Base-by-base conservation (phyloP, 2,329 filamentous ascomycete species). In the Podosphaera xanthii region DNA sequence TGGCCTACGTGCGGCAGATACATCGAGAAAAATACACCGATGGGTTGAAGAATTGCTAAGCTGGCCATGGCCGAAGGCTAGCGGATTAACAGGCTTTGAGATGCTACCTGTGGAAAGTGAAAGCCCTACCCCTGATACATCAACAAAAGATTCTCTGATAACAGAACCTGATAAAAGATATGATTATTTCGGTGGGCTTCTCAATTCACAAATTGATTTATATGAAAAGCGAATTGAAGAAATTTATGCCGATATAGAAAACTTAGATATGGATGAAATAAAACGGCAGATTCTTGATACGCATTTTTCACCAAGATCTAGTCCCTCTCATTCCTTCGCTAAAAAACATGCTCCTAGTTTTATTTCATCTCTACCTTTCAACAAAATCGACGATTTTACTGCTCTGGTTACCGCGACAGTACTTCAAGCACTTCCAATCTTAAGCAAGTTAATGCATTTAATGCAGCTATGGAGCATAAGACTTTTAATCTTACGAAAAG, bases 371-470 rank as follows among this genome's bases (percentile, higher is more conserved):
- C 8, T 34, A 38, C 46, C 52, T 4, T 86, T 86, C 70, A 79
- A 78, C 62, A 82, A 79, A 61, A 80, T 97, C 75, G 89, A 92
- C 65, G 92, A 97, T 70, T 81, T 95, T 66, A 90, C 88, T 7
- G 87, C 91, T 33, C 78, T 97, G 54, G 79, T 97, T 60, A 96
- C 92, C 0, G 87, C 90, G 35, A 94, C 91, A 40, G 86, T 95
- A 22, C 73, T 98, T n/a, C 87, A 92, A 67, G 82, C 88, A 2
- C 76, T 98, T 30, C 92, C 92, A 0, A 83, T 86, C 61, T 73
- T 96, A 49, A 84, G 87, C 8, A 82, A 78, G 59, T 72, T 98
- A 31, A 82, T 81, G 59, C 77, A 78, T 7, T 71, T 94, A n/a
- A 74, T 97, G 57, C 79, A 82, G 59, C 77, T 77, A 1, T 98